These are phyloP conservation scores for Alternaria brassicae DNA, from an alignment of 2,329 filamentous ascomycete species.

Conservation along the genomic window DNA sequence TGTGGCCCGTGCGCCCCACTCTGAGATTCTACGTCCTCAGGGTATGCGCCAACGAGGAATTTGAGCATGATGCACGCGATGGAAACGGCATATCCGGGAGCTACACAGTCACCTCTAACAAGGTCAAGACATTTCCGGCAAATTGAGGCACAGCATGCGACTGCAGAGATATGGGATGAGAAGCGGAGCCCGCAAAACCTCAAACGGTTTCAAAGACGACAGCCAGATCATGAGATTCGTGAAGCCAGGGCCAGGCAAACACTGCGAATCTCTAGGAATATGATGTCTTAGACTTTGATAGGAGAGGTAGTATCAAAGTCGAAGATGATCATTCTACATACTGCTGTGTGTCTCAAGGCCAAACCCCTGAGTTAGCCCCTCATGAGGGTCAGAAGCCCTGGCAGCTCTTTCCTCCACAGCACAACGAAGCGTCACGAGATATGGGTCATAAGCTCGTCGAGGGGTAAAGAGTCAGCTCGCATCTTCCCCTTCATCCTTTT, in stretches of 20 bases:
- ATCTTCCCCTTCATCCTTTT: not conserved
- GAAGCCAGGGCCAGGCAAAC: not conserved
- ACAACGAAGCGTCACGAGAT: not conserved
- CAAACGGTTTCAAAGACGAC: not conserved
- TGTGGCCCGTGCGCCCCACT: slow-evolving; percentile 15
- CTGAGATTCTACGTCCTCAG: not conserved
- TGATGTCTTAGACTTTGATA: slow-evolving; percentile 12
- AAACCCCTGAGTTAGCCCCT: not conserved
- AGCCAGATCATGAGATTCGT: not conserved
- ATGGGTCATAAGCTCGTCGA: not conserved
- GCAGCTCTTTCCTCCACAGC: not conserved
- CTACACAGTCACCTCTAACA: not conserved
- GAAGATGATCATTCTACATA: slow-evolving; percentile 5
- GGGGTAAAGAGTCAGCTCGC: not conserved
- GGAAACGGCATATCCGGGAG: not conserved
- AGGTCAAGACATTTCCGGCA: not conserved
- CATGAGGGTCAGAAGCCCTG: not conserved
- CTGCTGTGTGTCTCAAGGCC: not conserved
- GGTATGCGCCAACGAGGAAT: not conserved
- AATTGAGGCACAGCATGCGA: not conserved
- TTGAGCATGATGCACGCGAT: not conserved
- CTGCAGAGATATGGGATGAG: not conserved
- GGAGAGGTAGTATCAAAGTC: slow-evolving; percentile 7
- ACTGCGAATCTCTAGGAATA: not conserved
- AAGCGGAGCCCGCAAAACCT: not conserved